These are phyloP conservation scores for Thermomucor indicae-seudaticae DNA, from an alignment of 371 early-diverging fungal genomes.

Conservation along the genomic window DNA sequence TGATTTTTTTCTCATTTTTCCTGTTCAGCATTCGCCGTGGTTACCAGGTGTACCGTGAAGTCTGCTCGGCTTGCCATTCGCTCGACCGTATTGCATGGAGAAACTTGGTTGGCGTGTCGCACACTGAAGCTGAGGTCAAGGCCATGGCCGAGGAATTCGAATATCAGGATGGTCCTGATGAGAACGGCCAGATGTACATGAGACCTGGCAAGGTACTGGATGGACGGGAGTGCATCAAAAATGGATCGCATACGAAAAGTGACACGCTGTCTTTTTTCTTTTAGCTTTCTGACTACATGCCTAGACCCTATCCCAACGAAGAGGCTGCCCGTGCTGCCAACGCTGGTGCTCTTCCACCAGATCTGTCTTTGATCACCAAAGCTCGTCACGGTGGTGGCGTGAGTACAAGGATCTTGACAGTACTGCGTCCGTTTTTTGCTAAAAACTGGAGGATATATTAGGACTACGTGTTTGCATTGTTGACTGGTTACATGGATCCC, in stretches of 20 bases:
- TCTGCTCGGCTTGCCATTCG: conserved; percentile 97
- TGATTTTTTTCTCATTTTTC: too few species aligned
- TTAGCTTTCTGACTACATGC: conserved; percentile 89
- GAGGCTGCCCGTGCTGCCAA: conserved; percentile 97
- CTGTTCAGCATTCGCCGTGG: conserved; percentile 95
- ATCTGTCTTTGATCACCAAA: conserved; percentile 92
- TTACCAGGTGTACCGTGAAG: conserved; percentile 97
- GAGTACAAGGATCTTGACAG: conserved; percentile 15
- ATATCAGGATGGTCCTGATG: conserved; percentile 94
- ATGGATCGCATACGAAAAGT: background rate
- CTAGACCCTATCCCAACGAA: conserved; percentile 93
- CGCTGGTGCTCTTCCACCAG: conserved; percentile 95
- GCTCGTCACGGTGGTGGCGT: conserved; percentile 93
- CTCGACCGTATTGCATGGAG: conserved; percentile 92
- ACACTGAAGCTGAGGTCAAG: conserved; percentile 92
- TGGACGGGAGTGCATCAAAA: background rate
- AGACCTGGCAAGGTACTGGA: conserved; percentile 87
- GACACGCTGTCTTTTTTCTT: background rate
- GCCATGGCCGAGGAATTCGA: conserved; percentile 91
- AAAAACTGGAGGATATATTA: background rate
- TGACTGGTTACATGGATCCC: conserved; percentile 94
- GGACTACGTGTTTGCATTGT: conserved; percentile 94
- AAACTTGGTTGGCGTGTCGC: conserved; percentile 90
- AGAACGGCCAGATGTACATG: conserved; percentile 88
- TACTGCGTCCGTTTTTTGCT: background rate